Base-by-base conservation (phyloP, 768 basidiomycete genomes). In the Kwoniella botswanensis region DNA sequence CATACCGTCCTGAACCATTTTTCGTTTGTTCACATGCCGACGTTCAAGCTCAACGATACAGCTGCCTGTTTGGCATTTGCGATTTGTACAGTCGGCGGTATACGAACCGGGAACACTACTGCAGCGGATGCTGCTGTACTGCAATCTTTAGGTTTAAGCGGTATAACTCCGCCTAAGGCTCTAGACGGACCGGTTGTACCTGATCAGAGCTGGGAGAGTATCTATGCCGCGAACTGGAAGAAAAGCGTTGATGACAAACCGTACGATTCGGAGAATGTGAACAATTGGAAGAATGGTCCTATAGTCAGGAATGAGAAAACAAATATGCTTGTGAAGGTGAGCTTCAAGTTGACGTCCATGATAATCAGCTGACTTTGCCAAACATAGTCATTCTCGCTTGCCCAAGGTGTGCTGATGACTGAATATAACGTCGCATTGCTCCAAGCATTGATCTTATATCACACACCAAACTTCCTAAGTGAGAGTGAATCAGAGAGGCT, bases 21-120 rank as follows among this genome's bases (percentile, higher is more conserved):
- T 21, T 81, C 84, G 15, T 80, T 85, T 60, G 69, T 85, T 46
- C 85, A 85, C 68, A 64, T 75, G 29, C 84, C 85, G 11, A 84
- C 84, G 1, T 85, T 85, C 76, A 68, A 71, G 15, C 72, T 85
- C 22, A 69, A 70, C 62, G 77, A 83, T 43, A 76, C 82, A 2
- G 78, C 83, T 6, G 81, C 76, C 13, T 84, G 81, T 64, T 74
- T 84, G 2, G 83, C 82, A 6, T 85, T 85, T 67, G 82, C 84
- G 12, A 82, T 85, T 46, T 84, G 84, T 66, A 83, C 84, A 7
- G 74, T 84, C 22, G 85, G 85, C 13, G 78, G 67, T 2, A 74
- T 80, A 18, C 53, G 66, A 42, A 70, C 72, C 9, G 63, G 67
- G n/a, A 12, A 58, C 17, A 58, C 35, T 41, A 71, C 57, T 21